Conservation (phyloP, 2,329 filamentous ascomycete genomes). For the Ceratocystiopsis brevicomis region DNA sequence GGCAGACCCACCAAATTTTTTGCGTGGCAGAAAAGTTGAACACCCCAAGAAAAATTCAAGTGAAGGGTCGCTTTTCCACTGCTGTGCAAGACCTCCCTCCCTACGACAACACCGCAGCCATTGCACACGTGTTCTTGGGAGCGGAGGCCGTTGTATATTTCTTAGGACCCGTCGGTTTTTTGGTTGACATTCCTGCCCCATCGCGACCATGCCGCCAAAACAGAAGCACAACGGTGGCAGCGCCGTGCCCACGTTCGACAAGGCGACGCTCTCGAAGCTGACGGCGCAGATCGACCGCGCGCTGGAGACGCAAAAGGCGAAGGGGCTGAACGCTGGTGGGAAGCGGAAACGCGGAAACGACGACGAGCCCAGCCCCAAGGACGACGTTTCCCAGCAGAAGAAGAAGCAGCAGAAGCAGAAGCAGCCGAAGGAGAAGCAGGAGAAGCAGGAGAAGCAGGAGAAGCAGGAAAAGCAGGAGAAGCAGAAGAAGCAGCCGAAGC, state of each 20-base stretch:
- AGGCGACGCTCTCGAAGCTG: slow-evolving; percentile 30
- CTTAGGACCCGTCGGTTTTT: too few species aligned
- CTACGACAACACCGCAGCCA: neutral
- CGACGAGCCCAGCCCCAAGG: neutral
- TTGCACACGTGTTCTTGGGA: neutral
- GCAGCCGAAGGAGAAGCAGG: slow-evolving; percentile 8
- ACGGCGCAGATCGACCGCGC: slow-evolving; percentile 38
- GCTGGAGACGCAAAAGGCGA: slow-evolving; percentile 21
- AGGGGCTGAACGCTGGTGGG: slow-evolving; percentile 9
- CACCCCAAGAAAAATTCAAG: slow-evolving; percentile 4
- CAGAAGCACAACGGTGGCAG: slow-evolving; percentile 15
- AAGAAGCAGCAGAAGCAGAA: neutral
- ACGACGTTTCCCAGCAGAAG: neutral
- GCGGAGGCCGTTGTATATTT: too few species aligned
- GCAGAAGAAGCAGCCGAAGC: slow-evolving; percentile 4
- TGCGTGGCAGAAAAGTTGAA: neutral
- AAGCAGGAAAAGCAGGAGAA: slow-evolving; percentile 13
- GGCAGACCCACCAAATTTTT: slow-evolving; percentile 5
- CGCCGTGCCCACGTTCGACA: slow-evolving; percentile 22
- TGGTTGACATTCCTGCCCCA: too few species aligned
- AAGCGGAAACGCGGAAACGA: slow-evolving; percentile 9
- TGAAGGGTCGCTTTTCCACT: too few species aligned
- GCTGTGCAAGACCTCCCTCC: neutral
- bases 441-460: slow-evolving; percentile 24
- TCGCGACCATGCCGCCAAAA: slow-evolving; percentile 9